Base-by-base conservation (phyloP, 768 basidiomycete genomes). In the Pisolithus marmoratus region DNA sequence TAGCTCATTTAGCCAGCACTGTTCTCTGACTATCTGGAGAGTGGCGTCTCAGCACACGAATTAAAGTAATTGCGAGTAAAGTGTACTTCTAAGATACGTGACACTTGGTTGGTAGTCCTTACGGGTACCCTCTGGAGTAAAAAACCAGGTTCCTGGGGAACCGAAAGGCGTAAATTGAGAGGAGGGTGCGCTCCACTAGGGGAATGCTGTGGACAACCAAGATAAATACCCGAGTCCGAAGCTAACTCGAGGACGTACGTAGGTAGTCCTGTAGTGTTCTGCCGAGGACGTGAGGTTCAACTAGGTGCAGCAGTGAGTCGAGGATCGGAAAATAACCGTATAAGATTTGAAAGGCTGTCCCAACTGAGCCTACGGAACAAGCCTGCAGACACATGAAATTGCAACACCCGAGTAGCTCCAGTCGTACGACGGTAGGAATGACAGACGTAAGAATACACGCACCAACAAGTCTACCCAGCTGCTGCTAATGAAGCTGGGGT, bases 1-100 rank as follows among this genome's bases (percentile, higher is more conserved):
- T n/a, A 76, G 75, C 59, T 86, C 85, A 60, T 91, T 92, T 17
- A 91, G 61, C 90, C 90, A 92, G 59, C 84, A 87, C 67, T 91
- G 90, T 54, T 91, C 89, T 53, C 79, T 76, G 5, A 91, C 86
- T 59, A 92, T 54, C 52, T 57, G 36, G 14, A 36, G 26, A 42
- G 48, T 14, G 47, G 49, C 22, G n/a, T 9, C 12, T 40, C 22
- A n/a, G 49, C 29, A 14, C 29, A 38, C 37, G 26, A 22, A 19
- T 38, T 49, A 38, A 17, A 34, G 22, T 37, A 19, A 41, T 41
- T 9, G 23, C 9, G 23, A 27, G 14, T 22, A 23, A 17, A n/a
- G 54, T 66, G 43, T 59, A 85, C 88, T 72, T 91, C 88, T 19
- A 91, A 64, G 43, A 91, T 78, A 2, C 78, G 82, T 81, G 83